Percentiles rank a stretch among this genome's conserved stretches.
These are phyloP conservation scores for Pestalotiopsis fici DNA, from an alignment of 2,329 filamentous ascomycete genomes.

Conservation along the genomic window DNA sequence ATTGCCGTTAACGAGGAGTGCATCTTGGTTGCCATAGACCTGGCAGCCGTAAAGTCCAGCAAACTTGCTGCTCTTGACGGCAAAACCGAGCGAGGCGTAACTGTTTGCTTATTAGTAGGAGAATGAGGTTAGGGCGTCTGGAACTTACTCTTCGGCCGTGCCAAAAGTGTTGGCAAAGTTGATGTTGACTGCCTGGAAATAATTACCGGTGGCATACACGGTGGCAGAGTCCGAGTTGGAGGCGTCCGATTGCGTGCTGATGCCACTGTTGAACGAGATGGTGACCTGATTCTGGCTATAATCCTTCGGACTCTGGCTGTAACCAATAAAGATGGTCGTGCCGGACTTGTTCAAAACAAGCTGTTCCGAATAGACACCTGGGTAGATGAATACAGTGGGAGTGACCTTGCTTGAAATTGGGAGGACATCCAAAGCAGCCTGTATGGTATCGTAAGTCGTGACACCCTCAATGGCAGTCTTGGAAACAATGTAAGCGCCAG, in stretches of 20 bases:
- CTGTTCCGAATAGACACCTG: slow-evolving; percentile 38
- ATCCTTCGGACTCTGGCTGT: slow-evolving; percentile 34
- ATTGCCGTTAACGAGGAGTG: slow-evolving; percentile 42
- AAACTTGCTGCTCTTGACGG: slow-evolving; percentile 39
- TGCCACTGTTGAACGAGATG: slow-evolving; percentile 25
- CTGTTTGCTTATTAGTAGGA: slow-evolving; percentile 2
- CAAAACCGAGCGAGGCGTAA: slow-evolving; percentile 39
- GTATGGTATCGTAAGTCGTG: slow-evolving; percentile 36
- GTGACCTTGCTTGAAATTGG: slow-evolving; percentile 34
- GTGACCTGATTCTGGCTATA: slow-evolving; percentile 30
- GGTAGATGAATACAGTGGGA: slow-evolving; percentile 40
- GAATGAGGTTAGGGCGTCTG: not conserved
- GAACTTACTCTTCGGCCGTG: slow-evolving; percentile 27
- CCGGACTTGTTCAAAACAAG: slow-evolving; percentile 37
- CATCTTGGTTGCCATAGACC: slow-evolving; percentile 50
- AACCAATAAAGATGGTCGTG: slow-evolving; percentile 38
- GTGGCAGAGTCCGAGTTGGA: slow-evolving; percentile 38
- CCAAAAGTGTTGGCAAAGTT: slow-evolving; percentile 40
- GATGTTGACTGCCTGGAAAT: slow-evolving; percentile 38
- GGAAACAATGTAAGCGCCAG: slow-evolving; percentile 31
- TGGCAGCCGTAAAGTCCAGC: slow-evolving; percentile 47
- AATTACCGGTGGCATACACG: slow-evolving; percentile 39
- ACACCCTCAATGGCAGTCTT: slow-evolving; percentile 32
- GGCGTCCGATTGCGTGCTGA: slow-evolving; percentile 35
- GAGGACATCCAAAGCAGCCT: slow-evolving; percentile 32